Conservation (phyloP, 306 rosid species). For the Dryas alaskensis region DNA sequence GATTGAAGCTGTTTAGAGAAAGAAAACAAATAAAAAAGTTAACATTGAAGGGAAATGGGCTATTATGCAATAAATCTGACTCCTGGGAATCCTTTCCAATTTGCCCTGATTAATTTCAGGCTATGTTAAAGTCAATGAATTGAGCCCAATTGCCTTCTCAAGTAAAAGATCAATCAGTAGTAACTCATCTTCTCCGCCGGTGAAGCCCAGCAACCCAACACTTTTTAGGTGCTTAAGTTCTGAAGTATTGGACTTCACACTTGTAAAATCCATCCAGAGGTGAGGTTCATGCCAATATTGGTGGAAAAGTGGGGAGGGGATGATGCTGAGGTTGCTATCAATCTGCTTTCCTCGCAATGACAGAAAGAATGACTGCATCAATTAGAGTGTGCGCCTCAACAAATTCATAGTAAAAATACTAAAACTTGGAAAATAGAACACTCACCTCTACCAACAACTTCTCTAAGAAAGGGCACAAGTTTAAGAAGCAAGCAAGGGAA, state of each 20-base stretch:
- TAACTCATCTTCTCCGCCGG: slow-evolving; percentile 13
- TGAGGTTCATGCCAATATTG: slow-evolving; percentile 34
- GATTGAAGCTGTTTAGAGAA: too few species aligned
- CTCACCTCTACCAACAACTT: slow-evolving; percentile 15
- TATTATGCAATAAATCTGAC: too few species aligned
- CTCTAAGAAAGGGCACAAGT: slow-evolving; percentile 17
- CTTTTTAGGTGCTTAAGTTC: slow-evolving; percentile 17
- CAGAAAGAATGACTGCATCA: too few species aligned
- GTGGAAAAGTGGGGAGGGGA: slow-evolving; percentile 16
- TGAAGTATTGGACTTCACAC: slow-evolving; percentile 15
- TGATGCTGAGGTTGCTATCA: neutral
- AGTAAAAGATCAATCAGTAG: slow-evolving; percentile 20
- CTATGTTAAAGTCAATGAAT: slow-evolving; percentile 6
- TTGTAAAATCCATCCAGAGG: slow-evolving; percentile 28
- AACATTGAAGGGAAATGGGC: too few species aligned
- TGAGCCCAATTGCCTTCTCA: slow-evolving; percentile 17
- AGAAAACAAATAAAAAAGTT: too few species aligned
- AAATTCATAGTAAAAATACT: too few species aligned
- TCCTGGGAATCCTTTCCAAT: neutral
- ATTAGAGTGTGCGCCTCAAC: too few species aligned
- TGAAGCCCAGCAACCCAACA: slow-evolving; percentile 13
- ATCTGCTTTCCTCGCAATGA: slow-evolving; percentile 15
- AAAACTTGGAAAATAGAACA: too few species aligned
- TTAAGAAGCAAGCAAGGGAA: slow-evolving; percentile 31
- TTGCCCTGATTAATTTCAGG: neutral